phyloP scores from a whole-genome alignment of 768 basidiomycete genomes.

The Pleurotus sapidus region DNA sequence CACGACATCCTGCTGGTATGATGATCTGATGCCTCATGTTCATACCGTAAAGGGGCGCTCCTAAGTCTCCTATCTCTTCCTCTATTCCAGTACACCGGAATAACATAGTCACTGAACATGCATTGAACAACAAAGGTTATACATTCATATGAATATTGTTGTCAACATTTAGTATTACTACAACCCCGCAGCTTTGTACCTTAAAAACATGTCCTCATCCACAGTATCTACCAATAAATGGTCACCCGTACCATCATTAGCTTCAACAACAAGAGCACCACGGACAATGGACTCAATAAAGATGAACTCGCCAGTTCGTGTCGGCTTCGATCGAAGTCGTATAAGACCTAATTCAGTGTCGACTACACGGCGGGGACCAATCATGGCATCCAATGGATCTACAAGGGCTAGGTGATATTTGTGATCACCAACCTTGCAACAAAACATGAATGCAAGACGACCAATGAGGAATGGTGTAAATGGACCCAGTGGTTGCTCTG shows the following conservation, averaged over 20 bases:
- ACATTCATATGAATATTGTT: too few relatives aligned
- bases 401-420: slow-evolving; percentile 17
- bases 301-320: slow-evolving; percentile 16
- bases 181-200: not conserved
- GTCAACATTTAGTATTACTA: too few relatives aligned
- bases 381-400: slow-evolving; percentile 15
- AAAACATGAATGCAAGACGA: slow-evolving; percentile 19
- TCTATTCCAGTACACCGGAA: too few relatives aligned
- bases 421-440: not conserved
- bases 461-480: slow-evolving; percentile 14
- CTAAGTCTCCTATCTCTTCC: too few relatives aligned
- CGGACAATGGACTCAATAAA: slow-evolving; percentile 23
- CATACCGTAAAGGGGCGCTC: too few relatives aligned
- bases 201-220: slow-evolving; percentile 25
- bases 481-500: not conserved
- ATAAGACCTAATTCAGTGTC: slow-evolving; percentile 22
- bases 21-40: too few relatives aligned
- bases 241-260: slow-evolving; percentile 12
- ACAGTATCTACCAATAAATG: slow-evolving; percentile 22
- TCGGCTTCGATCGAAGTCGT: slow-evolving; percentile 10
- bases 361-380: slow-evolving; percentile 8
- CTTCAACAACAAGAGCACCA: slow-evolving; percentile 22
- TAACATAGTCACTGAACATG: too few relatives aligned
- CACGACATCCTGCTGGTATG: too few relatives aligned
- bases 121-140: too few relatives aligned